phyloP scores from a whole-genome alignment of 148 eudicot genomes.

The Dianthus caryophyllus region DNA sequence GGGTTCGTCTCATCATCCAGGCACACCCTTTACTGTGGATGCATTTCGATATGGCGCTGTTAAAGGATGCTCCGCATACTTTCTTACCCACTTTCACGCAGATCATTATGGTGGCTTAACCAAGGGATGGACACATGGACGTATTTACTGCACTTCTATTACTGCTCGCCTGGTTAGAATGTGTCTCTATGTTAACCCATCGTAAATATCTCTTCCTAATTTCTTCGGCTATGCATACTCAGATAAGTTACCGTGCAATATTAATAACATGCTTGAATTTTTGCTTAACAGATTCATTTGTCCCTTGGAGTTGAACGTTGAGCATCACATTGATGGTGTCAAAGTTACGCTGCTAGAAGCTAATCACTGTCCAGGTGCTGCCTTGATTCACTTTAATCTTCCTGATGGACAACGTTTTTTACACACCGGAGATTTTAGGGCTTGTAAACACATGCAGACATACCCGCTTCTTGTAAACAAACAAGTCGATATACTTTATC shows the following conservation, averaged over 20 bases:
- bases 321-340: conserved; percentile 46
- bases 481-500: conserved; percentile 45
- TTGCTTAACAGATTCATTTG: conserved; percentile 28
- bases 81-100: conserved; percentile 60
- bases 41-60: conserved; percentile 56
- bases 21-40: conserved; percentile 62
- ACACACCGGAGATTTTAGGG: conserved; percentile 73
- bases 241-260: neutral
- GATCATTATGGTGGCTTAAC: conserved; percentile 69
- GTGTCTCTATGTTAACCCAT: conserved; percentile 49
- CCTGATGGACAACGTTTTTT: conserved; percentile 41
- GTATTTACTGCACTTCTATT: conserved; percentile 56
- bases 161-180: conserved; percentile 53
- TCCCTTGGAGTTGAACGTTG: conserved; percentile 49
- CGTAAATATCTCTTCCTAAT: conserved; percentile 31
- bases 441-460: conserved; percentile 49
- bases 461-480: conserved; percentile 46
- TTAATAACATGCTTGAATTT: conserved; percentile 8
- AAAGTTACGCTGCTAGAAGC: conserved; percentile 58
- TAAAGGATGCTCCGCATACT: conserved; percentile 47
- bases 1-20: conserved; percentile 28
- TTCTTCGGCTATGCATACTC: neutral
- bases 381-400: conserved; percentile 52
- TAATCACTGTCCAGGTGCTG: conserved; percentile 77
- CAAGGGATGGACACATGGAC: conserved; percentile 62